Conservation (phyloP, 345 rosid species). For the Populus euphratica region DNA sequence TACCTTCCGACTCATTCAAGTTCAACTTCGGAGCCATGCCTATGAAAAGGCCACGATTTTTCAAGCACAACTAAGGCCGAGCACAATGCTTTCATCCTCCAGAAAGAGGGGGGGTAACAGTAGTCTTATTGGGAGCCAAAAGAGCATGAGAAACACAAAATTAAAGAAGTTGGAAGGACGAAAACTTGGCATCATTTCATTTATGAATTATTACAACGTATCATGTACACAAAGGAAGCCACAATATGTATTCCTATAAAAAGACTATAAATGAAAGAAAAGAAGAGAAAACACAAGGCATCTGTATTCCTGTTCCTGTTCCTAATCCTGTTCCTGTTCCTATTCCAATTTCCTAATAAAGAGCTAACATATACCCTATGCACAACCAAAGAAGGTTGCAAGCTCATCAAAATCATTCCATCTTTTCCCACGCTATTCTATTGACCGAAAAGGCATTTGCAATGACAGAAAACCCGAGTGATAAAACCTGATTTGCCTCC, state of each 20-base stretch:
- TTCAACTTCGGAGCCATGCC: neutral
- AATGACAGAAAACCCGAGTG: neutral
- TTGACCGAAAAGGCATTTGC: neutral
- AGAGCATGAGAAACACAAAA: too few relatives aligned
- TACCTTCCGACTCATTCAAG: neutral
- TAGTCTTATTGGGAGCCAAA: too few relatives aligned
- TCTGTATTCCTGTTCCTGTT: neutral
- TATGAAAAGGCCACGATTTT: too few relatives aligned
- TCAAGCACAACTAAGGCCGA: too few relatives aligned
- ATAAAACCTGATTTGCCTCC: neutral
- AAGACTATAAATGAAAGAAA: neutral
- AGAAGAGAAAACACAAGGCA: neutral
- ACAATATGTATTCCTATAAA: neutral
- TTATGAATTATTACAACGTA: constrained; percentile 2
- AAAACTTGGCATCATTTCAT: constrained; percentile 4
- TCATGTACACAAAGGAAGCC: neutral
- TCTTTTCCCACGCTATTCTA: neutral
- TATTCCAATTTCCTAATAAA: too few relatives aligned
- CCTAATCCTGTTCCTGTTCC: neutral
- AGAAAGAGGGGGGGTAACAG: too few relatives aligned
- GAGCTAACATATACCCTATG: neutral
- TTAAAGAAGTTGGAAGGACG: too few relatives aligned
- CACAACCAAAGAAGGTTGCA: neutral
- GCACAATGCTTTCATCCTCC: too few relatives aligned
- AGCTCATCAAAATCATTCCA: neutral